Evolutionary conservation across 2,329 filamentous ascomycete species (phyloP), one percentile per base, ranked within the genome.

Genomic region (Ceratocystis eucalypticola): DNA sequence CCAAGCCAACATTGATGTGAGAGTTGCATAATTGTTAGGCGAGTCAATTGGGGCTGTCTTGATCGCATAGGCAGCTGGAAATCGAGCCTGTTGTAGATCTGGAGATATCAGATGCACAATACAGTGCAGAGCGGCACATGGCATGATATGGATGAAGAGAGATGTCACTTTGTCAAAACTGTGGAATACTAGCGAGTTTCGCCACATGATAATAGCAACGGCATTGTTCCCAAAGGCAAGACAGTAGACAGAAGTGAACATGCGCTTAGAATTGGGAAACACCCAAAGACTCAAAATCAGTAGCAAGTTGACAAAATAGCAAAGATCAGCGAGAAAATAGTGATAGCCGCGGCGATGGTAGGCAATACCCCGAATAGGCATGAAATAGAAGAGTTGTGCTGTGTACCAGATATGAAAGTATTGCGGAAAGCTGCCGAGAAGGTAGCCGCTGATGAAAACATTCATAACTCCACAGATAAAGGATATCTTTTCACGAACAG

Each of bases 91-190:
- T 72, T 95, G 88, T 53, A 82, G 74, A 25, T 85, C 84, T 0
- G 83, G 76, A 0, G 88, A 77, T 12, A 91, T 80, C 22, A 97
- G 80, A 74, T 99, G 94, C 17, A 96, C 89, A 15, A 99, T 81
- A 73, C 91, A 95, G 76, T 99, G 94, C 12, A 99, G 82, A 1
- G 92, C 90, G 5, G 89, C 93, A 70, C 92, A 96, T 0, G 94
- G 94, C 93, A 99, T 99, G 72, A 99, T 96, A 76, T 99, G 94
- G 71, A 99, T 96, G 78, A 99, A 99, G n/a, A 99, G 82, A 74
- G 90, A 94, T 12, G 92, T 95, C 69, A 97, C 91, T 77, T 99
- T 99, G 80, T 99, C 94, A 76, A 99, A 86, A 73, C 91, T 96
- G 79, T 99, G 94, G 75, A 99, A 99, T 61, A 99, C 94, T 73